Conservation (phyloP, 2,329 filamentous ascomycete species). For the Colletotrichum falcatum region DNA sequence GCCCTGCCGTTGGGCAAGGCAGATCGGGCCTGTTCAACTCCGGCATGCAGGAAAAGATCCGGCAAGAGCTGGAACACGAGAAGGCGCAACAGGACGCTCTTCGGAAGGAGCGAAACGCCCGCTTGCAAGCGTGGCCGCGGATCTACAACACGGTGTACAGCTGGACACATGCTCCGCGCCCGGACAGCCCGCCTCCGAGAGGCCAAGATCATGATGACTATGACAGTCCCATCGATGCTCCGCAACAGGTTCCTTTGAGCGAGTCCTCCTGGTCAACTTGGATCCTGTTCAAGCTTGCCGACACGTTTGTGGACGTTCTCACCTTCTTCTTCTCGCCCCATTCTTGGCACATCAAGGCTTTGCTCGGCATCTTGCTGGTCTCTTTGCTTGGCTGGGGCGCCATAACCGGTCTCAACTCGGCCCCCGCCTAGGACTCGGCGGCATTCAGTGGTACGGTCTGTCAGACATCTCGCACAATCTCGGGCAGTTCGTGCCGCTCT, state of each 20-base stretch:
- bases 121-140: constrained; percentile 27
- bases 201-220: not conserved
- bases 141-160: constrained; percentile 24
- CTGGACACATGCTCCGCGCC: constrained; percentile 31
- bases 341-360: constrained; percentile 24
- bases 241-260: constrained; percentile 6
- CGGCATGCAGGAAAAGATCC: constrained; percentile 10
- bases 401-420: constrained; percentile 17
- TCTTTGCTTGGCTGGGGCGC: constrained; percentile 18
- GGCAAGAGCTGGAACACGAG: constrained; percentile 19
- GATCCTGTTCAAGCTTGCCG: constrained; percentile 31
- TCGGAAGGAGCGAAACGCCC: constrained; percentile 24
- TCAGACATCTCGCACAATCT: constrained; percentile 44
- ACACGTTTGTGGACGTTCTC: constrained; percentile 22
- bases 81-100: constrained; percentile 16
- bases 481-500: constrained; percentile 47
- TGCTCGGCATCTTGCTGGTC: not conserved
- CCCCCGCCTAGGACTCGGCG: constrained; percentile 13
- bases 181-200: constrained; percentile 4
- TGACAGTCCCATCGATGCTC: not conserved
- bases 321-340: constrained; percentile 13
- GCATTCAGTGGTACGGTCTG: constrained; percentile 45
- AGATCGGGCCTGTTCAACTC: constrained; percentile 7
- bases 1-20: not conserved
- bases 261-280: constrained; percentile 19